Evolutionary conservation across 2,329 filamentous ascomycete genomes (phyloP), one percentile per base, ranked within the genome.

Genomic region (Triangularia verruculosa): DNA sequence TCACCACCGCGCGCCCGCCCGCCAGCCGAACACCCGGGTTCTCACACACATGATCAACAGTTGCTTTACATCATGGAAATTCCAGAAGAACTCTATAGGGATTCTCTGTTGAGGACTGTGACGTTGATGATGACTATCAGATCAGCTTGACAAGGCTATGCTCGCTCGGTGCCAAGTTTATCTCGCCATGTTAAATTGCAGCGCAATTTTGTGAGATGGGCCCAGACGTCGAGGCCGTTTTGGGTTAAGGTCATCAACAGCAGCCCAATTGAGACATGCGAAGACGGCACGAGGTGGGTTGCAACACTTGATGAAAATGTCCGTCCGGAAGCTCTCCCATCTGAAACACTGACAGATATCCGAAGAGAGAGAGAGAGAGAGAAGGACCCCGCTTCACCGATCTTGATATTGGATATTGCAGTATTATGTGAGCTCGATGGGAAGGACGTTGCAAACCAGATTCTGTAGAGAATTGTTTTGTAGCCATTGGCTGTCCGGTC

Each of bases 301-400:
- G 20, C 15, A 17, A 51, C 43, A 51, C 43, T 24, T 20, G 43
- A 54, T 17, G 15, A 57, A 57, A 57, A 24, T 57, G 54, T 57
- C 54, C 54, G 56, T 25, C 15, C 22, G 28, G 34, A n/a, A 43
- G 39, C 34, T 27, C 34, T 59, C 24, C 57, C 27, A 51, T 59
- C 57, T 51, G 34, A 59, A 59, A 59, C 39, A 22, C 39, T n/a
- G n/a, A n/a, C n/a, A n/a, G n/a, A n/a, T n/a, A n/a, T n/a, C n/a
- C n/a, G n/a, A n/a, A n/a, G n/a, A n/a, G n/a, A n/a, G n/a, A n/a
- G n/a, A n/a, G n/a, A n/a, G n/a, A n/a, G n/a, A n/a, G n/a, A n/a
- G 25, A 59, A 13, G n/a, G 57, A 51, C 57, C 56, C 56, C 56
- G 56, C 57, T 17, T 28, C 27, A 51, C 39, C 39, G 25, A 32